These are phyloP conservation scores for Pseudogymnoascus sp. DNA, from an alignment of 2,329 filamentous ascomycete genomes.

Conservation along the genomic window DNA sequence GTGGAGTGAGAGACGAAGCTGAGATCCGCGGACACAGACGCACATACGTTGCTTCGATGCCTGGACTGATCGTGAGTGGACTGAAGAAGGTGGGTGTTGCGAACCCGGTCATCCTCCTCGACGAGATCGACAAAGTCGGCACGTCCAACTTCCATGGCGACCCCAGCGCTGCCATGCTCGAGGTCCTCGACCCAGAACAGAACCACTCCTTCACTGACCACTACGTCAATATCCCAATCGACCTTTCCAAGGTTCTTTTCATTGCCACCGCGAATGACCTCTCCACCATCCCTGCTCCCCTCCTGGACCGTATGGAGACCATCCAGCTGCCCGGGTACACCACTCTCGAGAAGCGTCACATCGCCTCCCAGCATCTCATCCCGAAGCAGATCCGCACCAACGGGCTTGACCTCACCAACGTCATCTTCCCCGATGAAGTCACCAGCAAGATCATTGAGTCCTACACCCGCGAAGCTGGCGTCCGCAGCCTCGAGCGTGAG, in stretches of 20 bases:
- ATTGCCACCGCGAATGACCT: constrained; percentile 94
- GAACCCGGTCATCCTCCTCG: constrained; percentile 90
- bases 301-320: constrained; percentile 95
- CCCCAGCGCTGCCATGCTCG: constrained; percentile 93
- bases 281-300: constrained; percentile 88
- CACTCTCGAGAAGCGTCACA: constrained; percentile 92
- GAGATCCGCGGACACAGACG: constrained; percentile 92
- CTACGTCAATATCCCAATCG: constrained; percentile 91
- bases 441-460: constrained; percentile 92
- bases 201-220: constrained; percentile 94
- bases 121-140: constrained; percentile 97
- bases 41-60: constrained; percentile 99
- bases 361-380: constrained; percentile 86
- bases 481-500: constrained; percentile 92
- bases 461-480: constrained; percentile 93
- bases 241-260: constrained; percentile 93
- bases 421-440: constrained; percentile 73
- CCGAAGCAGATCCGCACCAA: constrained; percentile 93
- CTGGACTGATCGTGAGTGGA: constrained; percentile 86
- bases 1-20: constrained; percentile 90
- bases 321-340: constrained; percentile 93
- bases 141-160: constrained; percentile 89
- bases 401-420: constrained; percentile 68
- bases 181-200: constrained; percentile 95
- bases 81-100: constrained; percentile 91